Evolutionary conservation across 225 moss, liverwort and hornwort species (phyloP).

Genomic region (Anthoceros angustus): DNA sequence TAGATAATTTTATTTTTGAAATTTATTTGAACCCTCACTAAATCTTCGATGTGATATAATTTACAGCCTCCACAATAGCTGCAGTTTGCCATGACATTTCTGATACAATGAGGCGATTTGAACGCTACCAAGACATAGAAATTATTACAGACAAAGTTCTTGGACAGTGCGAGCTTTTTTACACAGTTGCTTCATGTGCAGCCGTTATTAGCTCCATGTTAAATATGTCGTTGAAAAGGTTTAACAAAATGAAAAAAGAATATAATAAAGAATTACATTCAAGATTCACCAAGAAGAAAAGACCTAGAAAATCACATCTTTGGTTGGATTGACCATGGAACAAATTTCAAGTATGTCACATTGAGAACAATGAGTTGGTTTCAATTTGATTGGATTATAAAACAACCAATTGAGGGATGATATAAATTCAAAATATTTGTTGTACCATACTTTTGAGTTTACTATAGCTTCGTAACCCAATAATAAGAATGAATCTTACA

Average conservation of each 20-base stretch:
- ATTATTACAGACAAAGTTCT: not conserved
- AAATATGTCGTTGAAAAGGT: not conserved
- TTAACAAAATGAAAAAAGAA: not conserved
- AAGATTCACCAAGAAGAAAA: not conserved
- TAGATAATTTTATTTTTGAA: too few species aligned
- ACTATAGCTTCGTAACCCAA: too few species aligned
- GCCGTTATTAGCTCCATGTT: not conserved
- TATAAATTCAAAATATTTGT: too few species aligned
- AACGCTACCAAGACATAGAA: not conserved
- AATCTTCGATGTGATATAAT: not conserved
- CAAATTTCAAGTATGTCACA: not conserved
- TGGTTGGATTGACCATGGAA: not conserved
- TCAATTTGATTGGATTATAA: too few species aligned
- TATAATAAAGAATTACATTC: not conserved
- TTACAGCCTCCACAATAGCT: not conserved
- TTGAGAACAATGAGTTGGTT: too few species aligned
- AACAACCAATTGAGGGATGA: too few species aligned
- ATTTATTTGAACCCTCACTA: not conserved
- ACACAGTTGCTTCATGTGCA: not conserved
- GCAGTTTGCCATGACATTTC: not conserved
- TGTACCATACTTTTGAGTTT: too few species aligned
- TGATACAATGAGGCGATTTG: not conserved
- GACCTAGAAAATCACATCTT: not conserved
- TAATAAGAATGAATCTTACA: too few species aligned
- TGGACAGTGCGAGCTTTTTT: not conserved